Evolutionary conservation across 2,329 filamentous ascomycete genomes (phyloP).

Genomic region (Boeremia lycopersici): DNA sequence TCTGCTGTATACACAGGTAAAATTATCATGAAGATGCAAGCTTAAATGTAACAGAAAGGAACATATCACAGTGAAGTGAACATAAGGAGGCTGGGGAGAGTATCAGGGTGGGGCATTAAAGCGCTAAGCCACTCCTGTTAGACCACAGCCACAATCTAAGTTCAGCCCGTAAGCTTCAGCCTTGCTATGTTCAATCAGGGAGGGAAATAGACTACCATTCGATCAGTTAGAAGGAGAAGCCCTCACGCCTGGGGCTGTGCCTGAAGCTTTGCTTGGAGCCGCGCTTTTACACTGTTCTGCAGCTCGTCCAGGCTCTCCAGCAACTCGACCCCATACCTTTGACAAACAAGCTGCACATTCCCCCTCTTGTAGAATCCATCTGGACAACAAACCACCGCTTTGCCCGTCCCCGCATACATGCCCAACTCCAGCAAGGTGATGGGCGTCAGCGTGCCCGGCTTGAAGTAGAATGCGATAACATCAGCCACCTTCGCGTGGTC

Average conservation of each 20-base stretch:
- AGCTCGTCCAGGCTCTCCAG: slow-evolving; percentile 53
- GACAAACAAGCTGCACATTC: slow-evolving; percentile 64
- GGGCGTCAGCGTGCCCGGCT: slow-evolving; percentile 57
- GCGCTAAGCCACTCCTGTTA: neutral
- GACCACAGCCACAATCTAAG: neutral
- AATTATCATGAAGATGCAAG: too few species aligned
- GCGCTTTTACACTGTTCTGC: slow-evolving; percentile 35
- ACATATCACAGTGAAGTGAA: too few species aligned
- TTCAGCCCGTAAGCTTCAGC: neutral
- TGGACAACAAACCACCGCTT: slow-evolving; percentile 60
- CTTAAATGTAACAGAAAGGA: too few species aligned
- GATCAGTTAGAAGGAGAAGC: neutral
- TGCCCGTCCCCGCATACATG: slow-evolving; percentile 53
- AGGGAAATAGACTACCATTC: neutral
- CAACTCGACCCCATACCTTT: slow-evolving; percentile 53
- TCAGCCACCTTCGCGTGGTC: slow-evolving; percentile 61
- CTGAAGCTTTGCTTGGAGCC: slow-evolving; percentile 18
- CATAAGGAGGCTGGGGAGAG: neutral
- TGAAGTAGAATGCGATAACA: slow-evolving; percentile 64
- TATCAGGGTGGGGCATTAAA: neutral
- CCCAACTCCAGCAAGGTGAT: slow-evolving; percentile 67
- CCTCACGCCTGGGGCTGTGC: neutral
- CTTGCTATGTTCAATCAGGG: neutral
- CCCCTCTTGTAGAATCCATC: slow-evolving; percentile 64
- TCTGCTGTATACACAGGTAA: too few species aligned